These are phyloP conservation scores for Arthrobotrys megalospora DNA, from an alignment of 2,329 filamentous ascomycete genomes.

Conservation along the genomic window DNA sequence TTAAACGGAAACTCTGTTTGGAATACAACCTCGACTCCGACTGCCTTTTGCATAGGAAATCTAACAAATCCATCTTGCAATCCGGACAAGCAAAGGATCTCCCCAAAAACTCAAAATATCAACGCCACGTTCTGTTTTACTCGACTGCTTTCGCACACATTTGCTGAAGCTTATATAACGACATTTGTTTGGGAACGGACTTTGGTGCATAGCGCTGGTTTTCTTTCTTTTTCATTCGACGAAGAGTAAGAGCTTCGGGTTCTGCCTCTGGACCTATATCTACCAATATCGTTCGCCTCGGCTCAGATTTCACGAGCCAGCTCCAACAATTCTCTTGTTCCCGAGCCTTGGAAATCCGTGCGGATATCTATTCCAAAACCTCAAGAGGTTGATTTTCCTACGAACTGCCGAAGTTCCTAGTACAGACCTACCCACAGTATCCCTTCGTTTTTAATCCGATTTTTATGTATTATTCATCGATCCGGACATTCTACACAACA, in stretches of 20 bases:
- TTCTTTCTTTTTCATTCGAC: constrained; percentile 60
- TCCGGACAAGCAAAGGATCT: constrained; percentile 51
- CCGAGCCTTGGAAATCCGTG: constrained; percentile 13
- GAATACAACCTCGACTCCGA: constrained; percentile 23
- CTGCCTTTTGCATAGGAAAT: background rate
- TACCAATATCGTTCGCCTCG: constrained; percentile 43
- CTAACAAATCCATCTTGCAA: constrained; percentile 7
- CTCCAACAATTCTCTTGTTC: constrained; percentile 29
- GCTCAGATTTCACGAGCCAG: constrained; percentile 25
- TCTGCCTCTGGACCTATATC: constrained; percentile 47
- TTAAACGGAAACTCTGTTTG: constrained; percentile 39
- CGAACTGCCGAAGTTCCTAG: constrained; percentile 1
- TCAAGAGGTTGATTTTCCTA: background rate
- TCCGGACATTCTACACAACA: constrained; percentile 48
- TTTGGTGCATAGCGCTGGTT: constrained; percentile 61
- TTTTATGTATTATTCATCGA: constrained; percentile 61
- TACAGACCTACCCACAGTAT: constrained; percentile 3
- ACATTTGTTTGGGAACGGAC: constrained; percentile 60
- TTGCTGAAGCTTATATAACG: constrained; percentile 60
- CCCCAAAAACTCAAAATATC: constrained; percentile 56
- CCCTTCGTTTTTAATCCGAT: constrained; percentile 21
- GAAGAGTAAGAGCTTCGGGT: constrained; percentile 41
- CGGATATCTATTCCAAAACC: background rate
- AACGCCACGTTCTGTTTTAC: constrained; percentile 57
- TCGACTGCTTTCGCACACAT: constrained; percentile 58